These are phyloP conservation scores for Exophiala spinifera DNA, from an alignment of 2,329 filamentous ascomycete species.

Conservation along the genomic window DNA sequence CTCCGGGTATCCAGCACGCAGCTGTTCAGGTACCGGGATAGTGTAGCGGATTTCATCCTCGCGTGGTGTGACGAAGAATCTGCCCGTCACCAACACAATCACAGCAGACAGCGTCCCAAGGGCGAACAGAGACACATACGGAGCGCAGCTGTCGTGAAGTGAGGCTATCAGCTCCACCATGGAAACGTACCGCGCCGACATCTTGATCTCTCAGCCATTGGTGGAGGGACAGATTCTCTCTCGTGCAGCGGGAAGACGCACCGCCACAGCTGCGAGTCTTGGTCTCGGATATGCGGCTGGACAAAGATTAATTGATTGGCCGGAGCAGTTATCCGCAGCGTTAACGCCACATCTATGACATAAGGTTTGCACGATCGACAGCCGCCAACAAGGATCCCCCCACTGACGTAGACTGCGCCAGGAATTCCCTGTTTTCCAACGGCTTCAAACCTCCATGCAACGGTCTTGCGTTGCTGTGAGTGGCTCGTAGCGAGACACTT, in stretches of 20 bases:
- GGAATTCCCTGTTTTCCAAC: constrained; percentile 18
- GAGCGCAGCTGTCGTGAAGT: background rate
- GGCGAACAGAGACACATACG: background rate
- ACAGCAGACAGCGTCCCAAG: background rate
- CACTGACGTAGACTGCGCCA: constrained; percentile 2
- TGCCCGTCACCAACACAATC: background rate
- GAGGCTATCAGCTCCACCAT: background rate
- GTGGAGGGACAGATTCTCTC: background rate
- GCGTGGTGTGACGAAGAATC: background rate
- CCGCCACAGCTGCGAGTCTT: background rate
- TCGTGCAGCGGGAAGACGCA: background rate
- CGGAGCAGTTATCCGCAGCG: no score
- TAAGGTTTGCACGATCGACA: background rate
- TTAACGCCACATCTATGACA: background rate
- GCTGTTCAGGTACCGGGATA: constrained; percentile 17
- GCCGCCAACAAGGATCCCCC: background rate
- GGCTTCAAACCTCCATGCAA: constrained; percentile 6
- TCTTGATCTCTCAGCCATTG: background rate
- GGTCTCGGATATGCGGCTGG: background rate
- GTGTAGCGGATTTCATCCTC: constrained; percentile 14
- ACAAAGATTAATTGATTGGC: background rate
- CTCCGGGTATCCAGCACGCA: constrained; percentile 13
- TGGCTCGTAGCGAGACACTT: constrained; percentile 7
- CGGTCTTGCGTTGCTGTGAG: constrained; percentile 2
- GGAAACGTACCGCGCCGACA: background rate